Evolutionary conservation across 2,329 filamentous ascomycete genomes (phyloP).

Genomic region (Volutella citrinella): DNA sequence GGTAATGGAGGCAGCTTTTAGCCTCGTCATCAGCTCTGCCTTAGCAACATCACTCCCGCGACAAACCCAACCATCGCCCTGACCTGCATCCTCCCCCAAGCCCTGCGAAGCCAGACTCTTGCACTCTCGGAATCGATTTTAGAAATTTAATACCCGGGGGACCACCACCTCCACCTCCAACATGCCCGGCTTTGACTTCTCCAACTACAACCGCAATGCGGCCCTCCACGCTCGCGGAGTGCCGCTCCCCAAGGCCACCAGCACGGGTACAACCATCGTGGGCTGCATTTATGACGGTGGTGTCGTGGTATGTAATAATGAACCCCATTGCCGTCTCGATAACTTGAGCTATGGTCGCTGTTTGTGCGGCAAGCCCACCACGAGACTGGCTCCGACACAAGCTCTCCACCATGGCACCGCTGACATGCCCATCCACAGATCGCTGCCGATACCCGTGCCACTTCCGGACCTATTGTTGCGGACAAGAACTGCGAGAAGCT

Average conservation of each 20-base stretch:
- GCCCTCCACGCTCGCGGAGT: constrained; percentile 92
- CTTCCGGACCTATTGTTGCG: constrained; percentile 94
- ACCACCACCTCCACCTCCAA: constrained; percentile 36
- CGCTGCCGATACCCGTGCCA: constrained; percentile 96
- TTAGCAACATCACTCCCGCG: constrained; percentile 22
- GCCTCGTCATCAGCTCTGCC: constrained; percentile 52
- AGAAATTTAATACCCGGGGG: constrained; percentile 12
- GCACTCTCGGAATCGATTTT: too few relatives aligned
- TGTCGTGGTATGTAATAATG: constrained; percentile 68
- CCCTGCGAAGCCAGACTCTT: too few relatives aligned
- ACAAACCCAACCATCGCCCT: constrained; percentile 18
- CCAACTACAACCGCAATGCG: constrained; percentile 99
- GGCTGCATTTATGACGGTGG: constrained; percentile 95
- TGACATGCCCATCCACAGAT: constrained; percentile 56
- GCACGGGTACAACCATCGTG: constrained; percentile 98
- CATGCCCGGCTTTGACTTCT: constrained; percentile 99
- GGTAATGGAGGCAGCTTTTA: constrained; percentile 48
- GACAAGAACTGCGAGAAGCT: constrained; percentile 99
- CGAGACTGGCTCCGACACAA: constrained; percentile 5
- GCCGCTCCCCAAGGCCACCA: constrained; percentile 94
- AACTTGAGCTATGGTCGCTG: too few relatives aligned
- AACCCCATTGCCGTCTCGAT: too few relatives aligned
- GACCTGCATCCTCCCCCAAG: too few relatives aligned
- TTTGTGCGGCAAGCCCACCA: too few relatives aligned
- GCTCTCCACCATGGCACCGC: constrained; percentile 7